These are phyloP conservation scores for Tillandsia fasciculata DNA, from an alignment of 176 grass and related monocot genomes.

Conservation along the genomic window DNA sequence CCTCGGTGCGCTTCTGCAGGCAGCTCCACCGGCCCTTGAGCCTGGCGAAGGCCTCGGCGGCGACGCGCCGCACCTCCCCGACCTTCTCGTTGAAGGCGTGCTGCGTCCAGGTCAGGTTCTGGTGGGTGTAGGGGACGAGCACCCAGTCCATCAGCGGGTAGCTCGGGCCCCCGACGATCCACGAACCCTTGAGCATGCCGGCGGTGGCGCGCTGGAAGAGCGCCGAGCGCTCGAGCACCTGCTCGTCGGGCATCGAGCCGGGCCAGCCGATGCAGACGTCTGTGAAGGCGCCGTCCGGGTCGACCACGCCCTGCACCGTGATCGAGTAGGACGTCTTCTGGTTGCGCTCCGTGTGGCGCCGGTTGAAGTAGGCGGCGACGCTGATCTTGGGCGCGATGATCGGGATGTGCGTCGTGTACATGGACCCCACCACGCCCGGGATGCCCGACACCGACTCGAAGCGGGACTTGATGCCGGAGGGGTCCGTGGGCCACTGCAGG, in stretches of 20 bases:
- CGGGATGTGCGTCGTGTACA: conserved; percentile 95
- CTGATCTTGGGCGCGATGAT: conserved; percentile 96
- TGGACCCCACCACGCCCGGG: conserved; percentile 47
- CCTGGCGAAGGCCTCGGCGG: conserved; percentile 49
- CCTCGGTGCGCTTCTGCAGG: conserved; percentile 85
- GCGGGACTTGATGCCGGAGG: conserved; percentile 21
- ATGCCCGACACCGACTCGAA: conserved; percentile 52
- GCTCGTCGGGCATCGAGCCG: conserved; percentile 86
- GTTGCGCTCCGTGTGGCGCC: conserved; percentile 89
- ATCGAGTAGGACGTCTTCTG: conserved; percentile 98
- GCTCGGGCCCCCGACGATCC: conserved; percentile 64
- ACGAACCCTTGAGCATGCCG: conserved; percentile 62
- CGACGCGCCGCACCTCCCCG: conserved; percentile 39
- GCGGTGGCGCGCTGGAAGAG: conserved; percentile 69
- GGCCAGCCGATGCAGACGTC: conserved; percentile 97
- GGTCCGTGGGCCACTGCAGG: conserved; percentile 68
- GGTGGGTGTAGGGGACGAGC: conserved; percentile 88
- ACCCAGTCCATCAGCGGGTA: conserved; percentile 91
- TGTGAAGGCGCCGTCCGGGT: conserved; percentile 69
- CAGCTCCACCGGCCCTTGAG: conserved; percentile 84
- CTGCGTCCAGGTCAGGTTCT: conserved; percentile 92
- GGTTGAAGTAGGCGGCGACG: conserved; percentile 89
- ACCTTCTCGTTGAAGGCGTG: conserved; percentile 96
- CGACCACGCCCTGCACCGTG: conserved; percentile 76
- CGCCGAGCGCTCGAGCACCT: conserved; percentile 84